phyloP scores from a whole-genome alignment of 2,329 filamentous ascomycete species.

The Plenodomus tracheiphilus region DNA sequence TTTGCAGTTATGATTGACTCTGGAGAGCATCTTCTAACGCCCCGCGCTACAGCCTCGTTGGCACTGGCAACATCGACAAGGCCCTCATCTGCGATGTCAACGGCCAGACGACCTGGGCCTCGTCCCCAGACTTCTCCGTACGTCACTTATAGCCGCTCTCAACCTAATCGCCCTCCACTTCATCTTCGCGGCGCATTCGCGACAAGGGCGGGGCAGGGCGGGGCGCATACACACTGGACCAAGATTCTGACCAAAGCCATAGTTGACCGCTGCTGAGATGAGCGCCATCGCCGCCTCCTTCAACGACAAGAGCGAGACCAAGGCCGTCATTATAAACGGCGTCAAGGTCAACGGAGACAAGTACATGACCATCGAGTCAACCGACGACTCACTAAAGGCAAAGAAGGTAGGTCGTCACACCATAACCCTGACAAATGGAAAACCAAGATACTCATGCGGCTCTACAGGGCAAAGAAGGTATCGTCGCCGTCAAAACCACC shows the following conservation, averaged over 20 bases:
- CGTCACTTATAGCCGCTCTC: slow-evolving; percentile 26
- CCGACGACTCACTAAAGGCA: slow-evolving; percentile 79
- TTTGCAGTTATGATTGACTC: not conserved
- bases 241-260: slow-evolving; percentile 14
- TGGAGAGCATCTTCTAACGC: slow-evolving; percentile 16
- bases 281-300: slow-evolving; percentile 55
- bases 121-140: slow-evolving; percentile 85
- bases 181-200: not conserved
- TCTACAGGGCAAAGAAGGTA: slow-evolving; percentile 75
- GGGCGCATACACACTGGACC: not conserved
- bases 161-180: slow-evolving; percentile 5
- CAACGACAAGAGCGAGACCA: slow-evolving; percentile 62
- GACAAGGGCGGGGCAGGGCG: not conserved
- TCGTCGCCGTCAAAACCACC: slow-evolving; percentile 82
- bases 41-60: slow-evolving; percentile 42
- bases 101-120: slow-evolving; percentile 68
- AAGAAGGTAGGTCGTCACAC: slow-evolving; percentile 68
- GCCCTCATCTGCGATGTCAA: slow-evolving; percentile 55
- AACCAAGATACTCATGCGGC: too few species aligned
- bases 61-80: slow-evolving; percentile 51
- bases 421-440: too few species aligned
- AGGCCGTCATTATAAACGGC: slow-evolving; percentile 72
- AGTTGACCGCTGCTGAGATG: slow-evolving; percentile 61
- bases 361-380: slow-evolving; percentile 75
- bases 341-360: slow-evolving; percentile 75